A percentile compares a stretch with the other conserved stretches of the same genome.
phyloP scores from a whole-genome alignment of 2,329 filamentous ascomycete species.

The Phaeosphaeria sp. region DNA sequence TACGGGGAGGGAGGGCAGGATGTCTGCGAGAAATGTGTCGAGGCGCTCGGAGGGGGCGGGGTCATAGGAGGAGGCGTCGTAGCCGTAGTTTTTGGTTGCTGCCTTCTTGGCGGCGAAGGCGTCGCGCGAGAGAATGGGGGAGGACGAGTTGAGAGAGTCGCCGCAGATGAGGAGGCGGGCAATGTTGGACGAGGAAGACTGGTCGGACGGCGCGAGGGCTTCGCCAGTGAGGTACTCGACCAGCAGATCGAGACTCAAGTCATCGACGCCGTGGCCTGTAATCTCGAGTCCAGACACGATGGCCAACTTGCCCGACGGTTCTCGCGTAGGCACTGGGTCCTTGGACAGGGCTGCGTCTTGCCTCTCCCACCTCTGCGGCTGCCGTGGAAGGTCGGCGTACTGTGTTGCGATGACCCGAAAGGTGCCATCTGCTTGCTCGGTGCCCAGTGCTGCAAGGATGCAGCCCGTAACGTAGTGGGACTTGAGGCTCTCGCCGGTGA shows the following conservation, averaged over 20 bases:
- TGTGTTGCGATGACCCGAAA: conserved; percentile 92
- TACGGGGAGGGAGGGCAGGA: conserved; percentile 86
- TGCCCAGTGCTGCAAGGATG: conserved; percentile 92
- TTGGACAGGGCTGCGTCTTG: conserved; percentile 57
- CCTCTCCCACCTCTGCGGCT: conserved; percentile 80
- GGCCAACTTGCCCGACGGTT: conserved; percentile 73
- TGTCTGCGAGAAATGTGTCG: conserved; percentile 79
- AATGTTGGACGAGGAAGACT: conserved; percentile 70
- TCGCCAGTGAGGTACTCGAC: conserved; percentile 90
- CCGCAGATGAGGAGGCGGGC: conserved; percentile 89
- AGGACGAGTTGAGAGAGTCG: conserved; percentile 73
- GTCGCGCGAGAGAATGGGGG: conserved; percentile 55
- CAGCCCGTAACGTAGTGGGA: conserved; percentile 86
- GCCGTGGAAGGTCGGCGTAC: conserved; percentile 83
- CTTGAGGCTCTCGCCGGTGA: conserved; percentile 75
- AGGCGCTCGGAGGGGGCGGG: conserved; percentile 81
- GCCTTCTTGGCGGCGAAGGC: conserved; percentile 52
- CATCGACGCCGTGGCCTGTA: conserved; percentile 76
- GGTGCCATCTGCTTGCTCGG: conserved; percentile 89
- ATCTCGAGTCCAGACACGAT: conserved; percentile 89
- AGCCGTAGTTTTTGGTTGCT: conserved; percentile 87
- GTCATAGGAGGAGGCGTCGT: conserved; percentile 89
- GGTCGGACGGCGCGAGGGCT: conserved; percentile 66
- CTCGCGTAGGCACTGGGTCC: conserved; percentile 49
- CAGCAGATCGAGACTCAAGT: conserved; percentile 77